Evolutionary conservation across 805 yeast species (phyloP), one percentile per base, ranked within the genome.

Genomic region (Wickerhamomyces tratensis): DNA sequence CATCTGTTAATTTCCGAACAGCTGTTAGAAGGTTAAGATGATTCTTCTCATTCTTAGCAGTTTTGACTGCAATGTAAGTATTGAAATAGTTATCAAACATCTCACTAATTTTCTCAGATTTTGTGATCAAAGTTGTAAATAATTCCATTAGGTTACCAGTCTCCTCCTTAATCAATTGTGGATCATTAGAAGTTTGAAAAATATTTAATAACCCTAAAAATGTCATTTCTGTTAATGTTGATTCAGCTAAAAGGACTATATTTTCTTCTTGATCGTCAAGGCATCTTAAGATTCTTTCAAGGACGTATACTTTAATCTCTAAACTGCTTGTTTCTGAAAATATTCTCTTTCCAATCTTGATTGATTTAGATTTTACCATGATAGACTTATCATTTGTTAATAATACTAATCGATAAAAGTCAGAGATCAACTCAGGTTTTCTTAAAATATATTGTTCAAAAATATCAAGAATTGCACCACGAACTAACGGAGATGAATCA

Each of bases 391-490:
- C 93, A 42, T 60, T 64, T 33, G 64, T 66, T 44, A 60, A 53
- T 8, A 53, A 40, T 33, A 50, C 36, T 2, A 41, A 71, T 8
- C 56, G 61, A 52, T 76, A 76, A 47, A 74, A 79, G 27, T 69
- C 70, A 3, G 68, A 67, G 20, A 74, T 64, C 30, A 71, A 54
- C 4, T 65, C 69, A 0, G 77, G 74, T 40, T 67, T 67, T 2
- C 64, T 49, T 3, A 61, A 51, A 35, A 79, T 53, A 42, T 71
- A 75, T 41, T 65, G 68, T 10, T 71, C 69, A 26, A 87, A 59
- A 35, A 87, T 65, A 37, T 85, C 93, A 29, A 87, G 62, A 3
- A 81, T 81, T 0, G 94, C 86, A 51, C 82, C 88, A 44, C 87
- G 70, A 0, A 86, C 91, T 35, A 80, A 71, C 0, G 94, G 77